Base-by-base conservation (phyloP, 2,329 filamentous ascomycete genomes). In the Trichoderma polysporum region DNA sequence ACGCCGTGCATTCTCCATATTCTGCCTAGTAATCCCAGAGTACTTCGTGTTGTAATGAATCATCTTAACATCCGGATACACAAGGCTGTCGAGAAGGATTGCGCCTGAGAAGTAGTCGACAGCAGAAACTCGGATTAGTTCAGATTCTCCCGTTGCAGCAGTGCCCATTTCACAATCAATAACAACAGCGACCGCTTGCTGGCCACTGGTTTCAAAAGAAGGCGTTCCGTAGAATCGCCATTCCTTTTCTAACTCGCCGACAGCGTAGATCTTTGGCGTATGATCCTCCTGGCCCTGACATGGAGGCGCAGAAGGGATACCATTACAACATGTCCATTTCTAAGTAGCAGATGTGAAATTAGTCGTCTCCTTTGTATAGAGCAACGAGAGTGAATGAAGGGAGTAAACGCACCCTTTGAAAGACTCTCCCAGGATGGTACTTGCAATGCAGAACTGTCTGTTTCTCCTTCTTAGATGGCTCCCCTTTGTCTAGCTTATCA, bases 131-230 rank as follows among this genome's bases (percentile, higher is more conserved):
- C 84, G 83, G 66, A 88, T 85, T 8, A 87, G 74, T 68, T 86
- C 84, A 0, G 75, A 73, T 10, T 86, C 83, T 7, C 81, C 79
- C 5, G 74, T 75, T 9, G 71, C 69, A 1, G 81, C 75, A 0
- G 76, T 79, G 17, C 85, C 84, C 83, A 87, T 86, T 69, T 87
- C 85, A 69, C 85, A 87, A 68, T 86, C 84, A 3, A 88, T 74
- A 0, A 80, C 83, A 3, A 87, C 79, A 2, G 72, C 76, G 52
- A 45, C 67, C 17, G 69, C 68, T 15, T 59, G 68, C 50, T 7
- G 37, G 27, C 3, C 47, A 39, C 39, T 41, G 2, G 57, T 12
- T 7, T 50, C 45, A 12, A 35, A 29, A 1, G 33, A 19, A 19
- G 73, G 71, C 0, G 75, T 77, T 19, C 62, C 27, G 35, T 72